phyloP scores from a whole-genome alignment of 148 eudicot genomes.

The Nepenthes gracilis region DNA sequence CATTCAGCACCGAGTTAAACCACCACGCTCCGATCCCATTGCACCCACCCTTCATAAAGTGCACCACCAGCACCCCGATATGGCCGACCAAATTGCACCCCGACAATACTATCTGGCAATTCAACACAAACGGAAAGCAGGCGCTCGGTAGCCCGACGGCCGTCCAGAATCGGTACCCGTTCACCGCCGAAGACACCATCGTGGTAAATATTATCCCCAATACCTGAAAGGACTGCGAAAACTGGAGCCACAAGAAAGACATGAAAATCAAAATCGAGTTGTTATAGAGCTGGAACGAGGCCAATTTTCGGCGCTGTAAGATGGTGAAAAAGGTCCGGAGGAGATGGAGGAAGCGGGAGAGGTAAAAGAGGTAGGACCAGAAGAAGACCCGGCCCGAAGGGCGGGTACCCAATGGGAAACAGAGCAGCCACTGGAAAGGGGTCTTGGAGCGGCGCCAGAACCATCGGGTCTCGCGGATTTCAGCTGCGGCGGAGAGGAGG shows the following conservation, averaged over 20 bases:
- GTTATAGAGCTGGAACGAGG: conserved; percentile 39
- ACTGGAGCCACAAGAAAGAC: conserved; percentile 85
- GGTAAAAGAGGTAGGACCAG: conserved; percentile 81
- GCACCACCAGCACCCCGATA: conserved; percentile 54
- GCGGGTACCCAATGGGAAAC: conserved; percentile 86
- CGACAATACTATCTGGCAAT: conserved; percentile 52
- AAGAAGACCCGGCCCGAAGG: conserved; percentile 90
- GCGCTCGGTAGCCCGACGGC: conserved; percentile 57
- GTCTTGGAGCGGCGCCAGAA: conserved; percentile 64
- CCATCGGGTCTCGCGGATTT: conserved; percentile 87
- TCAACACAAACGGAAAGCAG: conserved; percentile 57
- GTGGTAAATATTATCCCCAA: conserved; percentile 55
- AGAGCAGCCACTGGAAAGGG: conserved; percentile 81
- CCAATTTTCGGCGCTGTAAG: conserved; percentile 25
- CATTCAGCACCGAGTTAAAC: conserved; percentile 59
- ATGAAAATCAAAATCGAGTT: conserved; percentile 46
- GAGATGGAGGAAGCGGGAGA: conserved; percentile 62
- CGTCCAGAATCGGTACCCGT: conserved; percentile 83
- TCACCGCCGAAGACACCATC: conserved; percentile 38
- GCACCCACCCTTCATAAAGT: conserved; percentile 65
- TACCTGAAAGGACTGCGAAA: conserved; percentile 75
- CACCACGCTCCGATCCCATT: conserved; percentile 89
- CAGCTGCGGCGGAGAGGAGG: conserved; percentile 61
- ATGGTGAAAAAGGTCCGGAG: conserved; percentile 38
- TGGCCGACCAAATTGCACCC: conserved; percentile 49